Base-by-base conservation (phyloP, 2,329 filamentous ascomycete genomes). In the Fusarium sacchari region DNA sequence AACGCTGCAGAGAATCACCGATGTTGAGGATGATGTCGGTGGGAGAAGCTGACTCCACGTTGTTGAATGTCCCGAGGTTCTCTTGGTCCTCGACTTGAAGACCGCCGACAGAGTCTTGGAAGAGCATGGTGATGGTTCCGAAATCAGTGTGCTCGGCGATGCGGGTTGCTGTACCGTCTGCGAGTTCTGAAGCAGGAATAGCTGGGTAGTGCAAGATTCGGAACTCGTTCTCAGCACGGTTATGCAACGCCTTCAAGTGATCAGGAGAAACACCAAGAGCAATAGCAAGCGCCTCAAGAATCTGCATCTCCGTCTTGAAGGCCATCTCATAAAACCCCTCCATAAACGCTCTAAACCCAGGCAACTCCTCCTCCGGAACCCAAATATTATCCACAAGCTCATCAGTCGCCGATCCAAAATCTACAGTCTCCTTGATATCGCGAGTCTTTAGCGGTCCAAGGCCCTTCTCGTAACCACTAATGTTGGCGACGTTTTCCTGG, bases 261-360 rank as follows among this genome's bases (percentile, higher is more conserved):
- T 79, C 79, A 73, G 90, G 86, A 0, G 90, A 87, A 13, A 95
- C 84, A 3, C 88, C 90, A 86, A 96, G 89, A 0, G 92, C 94
- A 20, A 94, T 83, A 3, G 93, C 93, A 64, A 96, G 92, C 12
- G 93, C 92, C 7, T 91, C 86, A 90, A 96, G 95, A 34, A 96
- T 87, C 68, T 93, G 84, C 50, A 88, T 85, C 81, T 97, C 92
- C 42, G 97, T 82, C 22, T 84, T 80, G 80, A 94, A 93, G 81
- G 93, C 95, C 64, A 86, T 86, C 22, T 87, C 86, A 74, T 92
- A 93, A 81, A 97, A 97, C 3, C 82, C 81, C 59, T 90, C 78
- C 76, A 78, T 79, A 30, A 79, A 78, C 3, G 40, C 63, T 36
- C 77, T 66, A 53, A 79, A 76, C 14, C 76, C 72, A 11, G 77